These are phyloP conservation scores for Cercospora sp. DNA, from an alignment of 2,329 filamentous ascomycete genomes.

Conservation along the genomic window DNA sequence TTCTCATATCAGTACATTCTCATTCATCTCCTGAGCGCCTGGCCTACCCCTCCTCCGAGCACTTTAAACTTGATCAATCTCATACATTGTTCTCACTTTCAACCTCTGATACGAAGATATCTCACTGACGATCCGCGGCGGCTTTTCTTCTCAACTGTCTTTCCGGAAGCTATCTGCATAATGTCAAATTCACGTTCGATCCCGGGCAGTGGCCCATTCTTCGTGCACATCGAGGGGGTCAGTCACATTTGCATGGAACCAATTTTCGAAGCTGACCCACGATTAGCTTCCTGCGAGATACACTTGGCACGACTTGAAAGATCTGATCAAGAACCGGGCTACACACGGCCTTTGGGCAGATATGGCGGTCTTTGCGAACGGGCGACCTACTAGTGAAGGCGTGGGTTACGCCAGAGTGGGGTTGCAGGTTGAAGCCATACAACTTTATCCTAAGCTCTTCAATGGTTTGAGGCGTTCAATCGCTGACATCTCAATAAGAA, in stretches of 20 bases:
- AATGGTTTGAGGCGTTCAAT: background rate
- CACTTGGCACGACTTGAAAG: conserved; percentile 40
- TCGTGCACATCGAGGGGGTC: conserved; percentile 30
- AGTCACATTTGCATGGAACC: background rate
- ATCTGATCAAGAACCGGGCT: conserved; percentile 33
- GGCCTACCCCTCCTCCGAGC: background rate
- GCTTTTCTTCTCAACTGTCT: conserved; percentile 2
- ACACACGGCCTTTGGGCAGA: conserved; percentile 37
- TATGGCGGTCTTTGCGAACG: conserved; percentile 30
- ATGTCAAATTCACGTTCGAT: conserved; percentile 13
- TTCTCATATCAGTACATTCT: background rate
- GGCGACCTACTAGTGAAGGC: conserved; percentile 29
- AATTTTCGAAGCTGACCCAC: conserved; percentile 1
- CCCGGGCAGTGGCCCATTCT: conserved; percentile 21
- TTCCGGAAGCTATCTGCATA: conserved; percentile 13
- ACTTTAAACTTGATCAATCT: background rate
- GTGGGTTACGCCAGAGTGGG: conserved; percentile 28
- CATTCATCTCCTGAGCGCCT: background rate
- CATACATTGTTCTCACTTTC: background rate
- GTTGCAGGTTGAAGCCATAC: conserved; percentile 31
- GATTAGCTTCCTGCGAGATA: conserved; percentile 33
- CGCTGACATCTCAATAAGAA: conserved; percentile 25
- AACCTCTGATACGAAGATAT: background rate
- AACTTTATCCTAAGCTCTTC: conserved; percentile 32
- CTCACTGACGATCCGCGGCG: background rate